Evolutionary conservation across 23 red algal species (phyloP), one percentile per base, ranked within the genome.

Genomic region (Chondrus crispus): DNA sequence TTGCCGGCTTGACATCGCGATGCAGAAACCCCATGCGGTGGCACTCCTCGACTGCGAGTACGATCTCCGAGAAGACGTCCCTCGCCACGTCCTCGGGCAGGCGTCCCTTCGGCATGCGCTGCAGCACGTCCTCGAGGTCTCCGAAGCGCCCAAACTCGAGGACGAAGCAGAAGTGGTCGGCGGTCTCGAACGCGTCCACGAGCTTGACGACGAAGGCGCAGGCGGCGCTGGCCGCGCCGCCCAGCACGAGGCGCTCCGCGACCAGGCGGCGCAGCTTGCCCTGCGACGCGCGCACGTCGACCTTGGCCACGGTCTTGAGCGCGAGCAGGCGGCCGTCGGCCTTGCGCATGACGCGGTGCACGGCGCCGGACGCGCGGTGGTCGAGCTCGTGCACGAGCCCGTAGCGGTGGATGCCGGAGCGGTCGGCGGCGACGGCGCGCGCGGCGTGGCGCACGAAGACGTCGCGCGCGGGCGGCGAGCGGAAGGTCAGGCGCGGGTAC

Each of bases 1-100:
- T 91, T 41, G 81, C 94, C 11, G 80, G 74, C 74, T 96, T 96
- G 36, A 96, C 60, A 46, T 91, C 94, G 18, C 94, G 94, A 58
- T 92, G 74, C 22, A 92, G 51, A 46, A 92, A 63, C 9, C 86
- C 86, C 37, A 42, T 26, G 29, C 10, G 22, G 64, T 96, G 87
- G 35, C 75, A 74, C 36, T 91, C 66, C 69, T 84, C 94, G 11
- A 96, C 54, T 18, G 58, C 94, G 5, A 92, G 38, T 13, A 89
- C 68, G 24, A 92, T 33, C 82, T 92, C 87, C 43, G 94, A 87
- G 20, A 92, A 78, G 22, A 92, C 42, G 41, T 77, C 30, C 24
- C 89, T 74, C 19, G 18, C 87, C 58, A 74, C 54, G 6, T 50
- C 19, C 45, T 92, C 94, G 4, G 44, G 38, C 35, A 88, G 70